A percentile compares a stretch with the other conserved stretches of the same genome.
Conservation (phyloP, 2,329 filamentous ascomycete species). For the Ophiostoma quercus region DNA sequence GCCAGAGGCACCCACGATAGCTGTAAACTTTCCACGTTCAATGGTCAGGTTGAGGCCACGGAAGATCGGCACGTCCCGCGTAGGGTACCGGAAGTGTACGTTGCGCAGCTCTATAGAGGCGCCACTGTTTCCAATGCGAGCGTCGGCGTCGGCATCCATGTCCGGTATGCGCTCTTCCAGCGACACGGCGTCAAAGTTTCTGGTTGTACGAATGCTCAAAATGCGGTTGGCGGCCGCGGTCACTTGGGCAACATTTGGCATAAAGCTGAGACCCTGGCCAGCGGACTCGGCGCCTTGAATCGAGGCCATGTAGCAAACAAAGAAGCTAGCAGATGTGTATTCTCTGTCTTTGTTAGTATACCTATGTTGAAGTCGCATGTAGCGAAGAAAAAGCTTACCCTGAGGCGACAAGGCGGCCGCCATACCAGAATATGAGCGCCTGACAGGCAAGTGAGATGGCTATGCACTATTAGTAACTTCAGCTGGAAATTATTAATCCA, state of each 20-base stretch:
- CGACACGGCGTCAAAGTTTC: not conserved
- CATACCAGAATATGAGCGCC: not conserved
- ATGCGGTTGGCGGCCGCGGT: slow-evolving; percentile 57
- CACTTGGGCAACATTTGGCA: slow-evolving; percentile 58
- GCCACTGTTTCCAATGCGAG: slow-evolving; percentile 16
- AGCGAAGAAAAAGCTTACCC: not conserved
- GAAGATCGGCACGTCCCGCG: slow-evolving; percentile 53
- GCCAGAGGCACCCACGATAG: slow-evolving; percentile 64
- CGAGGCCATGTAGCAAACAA: slow-evolving; percentile 59
- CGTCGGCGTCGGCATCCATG: slow-evolving; percentile 36
- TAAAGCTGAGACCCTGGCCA: slow-evolving; percentile 62
- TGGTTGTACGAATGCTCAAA: slow-evolving; percentile 43
- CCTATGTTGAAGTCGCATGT: not conserved
- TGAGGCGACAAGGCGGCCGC: not conserved
- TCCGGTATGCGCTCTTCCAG: slow-evolving; percentile 38
- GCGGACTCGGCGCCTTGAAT: slow-evolving; percentile 63
- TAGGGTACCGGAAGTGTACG: slow-evolving; percentile 57
- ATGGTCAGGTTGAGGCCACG: slow-evolving; percentile 58
- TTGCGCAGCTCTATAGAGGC: slow-evolving; percentile 53
- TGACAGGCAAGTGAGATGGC: slow-evolving; percentile 5
- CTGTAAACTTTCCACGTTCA: slow-evolving; percentile 63
- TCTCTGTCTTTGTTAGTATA: slow-evolving; percentile 41
- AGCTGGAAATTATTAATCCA: not conserved
- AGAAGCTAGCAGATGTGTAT: slow-evolving; percentile 44
- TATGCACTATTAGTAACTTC: not conserved